Percentiles rank a stretch among this genome's conserved stretches.
Evolutionary conservation across 2,329 filamentous ascomycete genomes (phyloP).

Genomic region (Teratosphaeriaceae sp.): DNA sequence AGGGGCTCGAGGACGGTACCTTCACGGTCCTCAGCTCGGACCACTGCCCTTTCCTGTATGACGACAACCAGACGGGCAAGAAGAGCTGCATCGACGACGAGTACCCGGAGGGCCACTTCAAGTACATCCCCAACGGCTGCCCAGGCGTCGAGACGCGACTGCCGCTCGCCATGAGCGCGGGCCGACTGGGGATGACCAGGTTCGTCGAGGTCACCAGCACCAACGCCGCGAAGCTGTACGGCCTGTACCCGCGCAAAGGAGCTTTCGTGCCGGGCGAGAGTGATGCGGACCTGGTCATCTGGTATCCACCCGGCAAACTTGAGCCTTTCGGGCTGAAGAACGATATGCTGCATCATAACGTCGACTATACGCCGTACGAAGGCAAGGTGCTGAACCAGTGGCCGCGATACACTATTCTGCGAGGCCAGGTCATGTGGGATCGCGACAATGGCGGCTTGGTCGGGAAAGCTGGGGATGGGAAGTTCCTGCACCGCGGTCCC

Average conservation of each 20-base stretch:
- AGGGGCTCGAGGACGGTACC: constrained; percentile 44
- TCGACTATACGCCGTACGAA: constrained; percentile 56
- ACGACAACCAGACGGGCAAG: constrained; percentile 43
- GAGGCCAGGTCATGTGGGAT: constrained; percentile 52
- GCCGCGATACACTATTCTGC: constrained; percentile 52
- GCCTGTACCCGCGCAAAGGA: constrained; percentile 47
- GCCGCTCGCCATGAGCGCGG: constrained; percentile 38
- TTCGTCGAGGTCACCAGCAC: constrained; percentile 51
- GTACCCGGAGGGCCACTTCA: constrained; percentile 43
- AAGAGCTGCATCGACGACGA: constrained; percentile 42
- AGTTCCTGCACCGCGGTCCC: constrained; percentile 41
- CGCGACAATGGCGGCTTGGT: constrained; percentile 44
- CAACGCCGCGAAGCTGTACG: constrained; percentile 53
- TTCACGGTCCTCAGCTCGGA: constrained; percentile 47
- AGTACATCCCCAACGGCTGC: constrained; percentile 52
- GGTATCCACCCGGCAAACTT: constrained; percentile 45
- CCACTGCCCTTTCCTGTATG: constrained; percentile 46
- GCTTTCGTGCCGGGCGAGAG: constrained; percentile 42
- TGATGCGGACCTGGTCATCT: constrained; percentile 54
- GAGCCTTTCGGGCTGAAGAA: constrained; percentile 44
- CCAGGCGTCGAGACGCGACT: constrained; percentile 54
- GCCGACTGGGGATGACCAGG: constrained; percentile 39
- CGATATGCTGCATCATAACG: constrained; percentile 50
- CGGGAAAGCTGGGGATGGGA: constrained; percentile 38
- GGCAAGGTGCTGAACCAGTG: constrained; percentile 48